A percentile compares a stretch with the other conserved stretches of the same genome.
Evolutionary conservation across 176 grass and related monocot species (phyloP).

Genomic region (Zoysia japonica): DNA sequence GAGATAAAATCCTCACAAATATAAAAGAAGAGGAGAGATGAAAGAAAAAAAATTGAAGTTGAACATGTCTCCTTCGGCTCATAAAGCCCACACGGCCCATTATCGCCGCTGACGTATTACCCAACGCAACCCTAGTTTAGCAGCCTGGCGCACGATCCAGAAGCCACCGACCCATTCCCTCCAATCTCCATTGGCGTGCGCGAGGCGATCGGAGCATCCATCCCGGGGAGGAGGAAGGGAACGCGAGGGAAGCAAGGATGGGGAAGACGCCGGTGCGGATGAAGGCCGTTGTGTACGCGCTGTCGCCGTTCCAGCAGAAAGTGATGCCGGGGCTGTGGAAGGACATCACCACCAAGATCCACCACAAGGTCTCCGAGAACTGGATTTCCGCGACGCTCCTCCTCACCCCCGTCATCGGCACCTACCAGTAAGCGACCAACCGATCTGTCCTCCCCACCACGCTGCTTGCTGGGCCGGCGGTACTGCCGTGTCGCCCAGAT

Average conservation of each 20-base stretch:
- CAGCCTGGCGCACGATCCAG: neutral
- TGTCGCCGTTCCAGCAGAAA: constrained; percentile 99
- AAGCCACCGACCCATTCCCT: neutral
- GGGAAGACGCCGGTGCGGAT: constrained; percentile 87
- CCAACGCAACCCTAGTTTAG: constrained; percentile 33
- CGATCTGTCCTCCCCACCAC: neutral
- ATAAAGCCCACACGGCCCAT: neutral
- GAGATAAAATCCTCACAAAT: no score
- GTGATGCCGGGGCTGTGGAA: constrained; percentile 97
- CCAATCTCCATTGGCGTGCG: neutral
- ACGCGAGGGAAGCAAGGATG: constrained; percentile 44
- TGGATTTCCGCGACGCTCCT: constrained; percentile 93
- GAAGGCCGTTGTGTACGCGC: constrained; percentile 95
- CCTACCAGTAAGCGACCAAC: constrained; percentile 64
- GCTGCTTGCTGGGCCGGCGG: neutral
- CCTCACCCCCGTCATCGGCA: constrained; percentile 71
- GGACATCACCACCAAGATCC: constrained; percentile 96
- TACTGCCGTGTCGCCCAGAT: neutral
- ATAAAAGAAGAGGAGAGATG: no score
- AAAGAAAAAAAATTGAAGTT: no score
- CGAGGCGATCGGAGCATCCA: constrained; percentile 32
- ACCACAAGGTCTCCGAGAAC: constrained; percentile 99
- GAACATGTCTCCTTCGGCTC: neutral
- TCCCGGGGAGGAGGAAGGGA: constrained; percentile 16
- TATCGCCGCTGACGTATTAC: neutral